Conservation (phyloP, 306 rosid genomes). For the Mucuna pruriens region DNA sequence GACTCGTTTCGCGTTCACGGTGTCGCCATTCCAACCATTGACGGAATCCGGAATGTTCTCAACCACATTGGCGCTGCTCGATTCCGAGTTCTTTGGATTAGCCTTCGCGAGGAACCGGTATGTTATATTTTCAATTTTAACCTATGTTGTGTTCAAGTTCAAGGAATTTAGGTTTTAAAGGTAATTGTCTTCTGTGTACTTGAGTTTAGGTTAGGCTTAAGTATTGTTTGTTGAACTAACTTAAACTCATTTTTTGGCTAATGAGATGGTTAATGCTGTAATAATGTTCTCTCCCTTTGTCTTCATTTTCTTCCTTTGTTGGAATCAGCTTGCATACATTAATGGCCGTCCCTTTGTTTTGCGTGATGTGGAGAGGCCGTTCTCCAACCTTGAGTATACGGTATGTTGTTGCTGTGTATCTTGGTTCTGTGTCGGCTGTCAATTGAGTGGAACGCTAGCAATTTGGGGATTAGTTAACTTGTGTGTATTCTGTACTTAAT, state of each 20-base stretch:
- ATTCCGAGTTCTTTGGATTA: conserved; percentile 78
- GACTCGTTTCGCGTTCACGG: conserved; percentile 79
- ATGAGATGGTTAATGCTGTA: neutral
- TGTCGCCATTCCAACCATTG: conserved; percentile 86
- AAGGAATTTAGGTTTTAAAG: neutral
- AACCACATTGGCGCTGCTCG: conserved; percentile 78
- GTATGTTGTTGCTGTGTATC: conserved; percentile 44
- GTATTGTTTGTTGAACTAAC: neutral
- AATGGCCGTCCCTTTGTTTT: conserved; percentile 86
- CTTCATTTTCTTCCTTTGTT: conserved; percentile 20
- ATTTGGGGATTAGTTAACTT: neutral
- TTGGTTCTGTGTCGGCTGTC: conserved; percentile 5
- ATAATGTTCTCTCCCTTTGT: neutral
- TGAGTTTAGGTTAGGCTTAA: neutral
- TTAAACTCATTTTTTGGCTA: conserved; percentile 46
- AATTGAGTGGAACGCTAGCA: neutral
- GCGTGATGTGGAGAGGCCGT: conserved; percentile 85
- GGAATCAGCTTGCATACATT: conserved; percentile 78
- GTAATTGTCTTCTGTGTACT: neutral
- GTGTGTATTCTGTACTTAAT: conserved; percentile 32
- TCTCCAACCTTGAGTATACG: conserved; percentile 86
- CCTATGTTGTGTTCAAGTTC: neutral
- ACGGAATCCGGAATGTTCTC: conserved; percentile 85
- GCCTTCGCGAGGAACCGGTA: conserved; percentile 95
- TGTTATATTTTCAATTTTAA: neutral